Evolutionary conservation across 306 rosid genomes (phyloP), one percentile per base, ranked within the genome.

Genomic region (Dicorynia guianensis): DNA sequence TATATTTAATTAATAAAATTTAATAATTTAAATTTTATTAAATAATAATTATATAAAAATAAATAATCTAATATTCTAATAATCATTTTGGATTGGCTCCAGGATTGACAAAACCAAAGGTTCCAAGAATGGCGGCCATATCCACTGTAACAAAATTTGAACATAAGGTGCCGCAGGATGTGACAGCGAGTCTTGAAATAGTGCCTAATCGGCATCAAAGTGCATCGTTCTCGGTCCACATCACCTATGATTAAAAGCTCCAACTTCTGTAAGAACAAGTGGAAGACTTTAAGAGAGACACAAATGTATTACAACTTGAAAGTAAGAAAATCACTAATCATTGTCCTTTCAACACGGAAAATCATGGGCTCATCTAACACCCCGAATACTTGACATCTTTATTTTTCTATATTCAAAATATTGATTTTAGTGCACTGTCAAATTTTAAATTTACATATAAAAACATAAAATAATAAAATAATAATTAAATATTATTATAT

Each of bases 251-350:
- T 54, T 42, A 30, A 40, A 66, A 49, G 42, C 71, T 79, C 61
- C 25, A 79, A 50, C 68, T 38, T 38, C n/a, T 15, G 38, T 34
- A 38, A 38, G 8, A 69, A 79, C 75, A 67, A 47, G 69, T 79
- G 79, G 75, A 25, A 7, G 56, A 17, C 39, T 25, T 4, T 65
- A 56, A 60, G 25, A 20, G 49, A 46, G 69, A 53, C 60, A 56
- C 40, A 38, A 19, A 4, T 68, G 49, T 79, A 40, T 25, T 59
- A 42, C 71, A 12, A 56, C 11, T 65, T 55, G 33, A 40, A 79
- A 63, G 62, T 53, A 73, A 79, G 38, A 78, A 79, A 52, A 55
- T 46, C 69, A 55, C 74, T 79, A n/a, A 72, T 64, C 48, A 44
- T 46, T 66, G 68, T 71, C 78, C 43, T 71, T n/a, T 3, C 43